Evolutionary conservation across 2,329 filamentous ascomycete species (phyloP).

Genomic region (Neofusicoccum sp.): DNA sequence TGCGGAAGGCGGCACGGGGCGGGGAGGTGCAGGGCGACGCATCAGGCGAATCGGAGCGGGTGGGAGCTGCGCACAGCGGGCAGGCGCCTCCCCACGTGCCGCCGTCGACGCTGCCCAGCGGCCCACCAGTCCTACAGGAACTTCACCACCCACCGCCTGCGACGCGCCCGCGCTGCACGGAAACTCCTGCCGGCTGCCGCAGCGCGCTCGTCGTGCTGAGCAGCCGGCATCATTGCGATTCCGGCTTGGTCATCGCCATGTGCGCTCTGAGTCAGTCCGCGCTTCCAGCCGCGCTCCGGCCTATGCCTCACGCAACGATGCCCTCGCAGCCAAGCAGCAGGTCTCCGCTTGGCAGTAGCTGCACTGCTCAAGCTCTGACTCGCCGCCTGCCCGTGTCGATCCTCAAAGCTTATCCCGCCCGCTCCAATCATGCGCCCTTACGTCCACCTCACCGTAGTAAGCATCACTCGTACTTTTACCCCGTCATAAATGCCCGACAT

Average conservation of each 20-base stretch:
- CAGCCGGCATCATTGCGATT: background rate
- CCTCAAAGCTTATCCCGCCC: background rate
- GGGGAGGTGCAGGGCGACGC: background rate
- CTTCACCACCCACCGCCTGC: too few relatives aligned
- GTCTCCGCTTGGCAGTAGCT: too few relatives aligned
- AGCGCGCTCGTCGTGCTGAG: background rate
- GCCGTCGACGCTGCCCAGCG: background rate
- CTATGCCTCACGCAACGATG: background rate
- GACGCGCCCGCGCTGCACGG: background rate
- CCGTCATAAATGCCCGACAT: too few relatives aligned
- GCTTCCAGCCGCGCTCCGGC: background rate
- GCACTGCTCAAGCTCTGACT: background rate
- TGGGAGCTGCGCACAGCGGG: background rate
- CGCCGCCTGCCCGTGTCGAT: background rate
- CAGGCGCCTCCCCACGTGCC: background rate
- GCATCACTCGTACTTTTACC: too few relatives aligned
- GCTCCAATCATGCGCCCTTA: background rate
- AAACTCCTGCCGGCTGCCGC: constrained; percentile 5
- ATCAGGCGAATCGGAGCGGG: background rate
- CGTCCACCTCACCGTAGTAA: too few relatives aligned
- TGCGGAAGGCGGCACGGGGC: constrained; percentile 8
- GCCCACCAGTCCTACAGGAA: background rate
- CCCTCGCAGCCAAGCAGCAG: background rate
- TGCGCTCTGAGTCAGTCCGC: background rate
- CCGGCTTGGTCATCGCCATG: background rate